Evolutionary conservation across 2,329 filamentous ascomycete species (phyloP).

Genomic region (Fusarium sp.): DNA sequence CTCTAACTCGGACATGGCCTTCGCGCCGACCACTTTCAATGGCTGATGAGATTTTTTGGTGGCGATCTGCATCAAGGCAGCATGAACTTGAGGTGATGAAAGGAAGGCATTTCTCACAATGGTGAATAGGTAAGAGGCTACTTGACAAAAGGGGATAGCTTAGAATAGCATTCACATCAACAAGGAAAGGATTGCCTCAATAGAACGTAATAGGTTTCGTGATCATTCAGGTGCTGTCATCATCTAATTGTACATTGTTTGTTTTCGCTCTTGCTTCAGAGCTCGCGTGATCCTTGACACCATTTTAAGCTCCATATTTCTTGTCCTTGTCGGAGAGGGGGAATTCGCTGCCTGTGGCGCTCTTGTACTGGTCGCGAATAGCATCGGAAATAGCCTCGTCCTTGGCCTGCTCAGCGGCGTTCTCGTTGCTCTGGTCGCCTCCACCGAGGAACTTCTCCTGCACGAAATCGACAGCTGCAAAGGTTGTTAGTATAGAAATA

Average conservation of each 20-base stretch:
- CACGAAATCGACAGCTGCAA: slow-evolving; percentile 77
- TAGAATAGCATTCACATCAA: not conserved
- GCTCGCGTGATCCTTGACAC: not conserved
- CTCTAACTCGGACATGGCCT: not conserved
- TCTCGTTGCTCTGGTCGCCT: slow-evolving; percentile 78
- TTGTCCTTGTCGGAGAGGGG: slow-evolving; percentile 76
- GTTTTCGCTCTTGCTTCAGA: not conserved
- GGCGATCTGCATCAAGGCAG: not conserved
- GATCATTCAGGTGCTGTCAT: slow-evolving; percentile 10
- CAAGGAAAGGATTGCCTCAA: not conserved
- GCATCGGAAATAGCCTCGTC: slow-evolving; percentile 82
- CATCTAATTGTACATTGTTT: slow-evolving; percentile 12
- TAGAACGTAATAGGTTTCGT: not conserved
- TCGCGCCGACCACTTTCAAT: not conserved
- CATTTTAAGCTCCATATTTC: slow-evolving; percentile 46
- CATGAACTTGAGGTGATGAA: not conserved
- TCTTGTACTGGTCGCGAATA: slow-evolving; percentile 78
- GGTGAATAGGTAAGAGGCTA: not conserved
- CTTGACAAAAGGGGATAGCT: not conserved
- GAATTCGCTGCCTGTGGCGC: slow-evolving; percentile 73
- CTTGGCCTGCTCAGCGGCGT: slow-evolving; percentile 82
- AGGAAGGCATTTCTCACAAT: not conserved
- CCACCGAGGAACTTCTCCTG: slow-evolving; percentile 80
- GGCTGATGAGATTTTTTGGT: not conserved
- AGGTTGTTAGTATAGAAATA: not conserved